These are phyloP conservation scores for Cordia subcordata DNA, from an alignment of 257 asterid genomes.

Conservation along the genomic window DNA sequence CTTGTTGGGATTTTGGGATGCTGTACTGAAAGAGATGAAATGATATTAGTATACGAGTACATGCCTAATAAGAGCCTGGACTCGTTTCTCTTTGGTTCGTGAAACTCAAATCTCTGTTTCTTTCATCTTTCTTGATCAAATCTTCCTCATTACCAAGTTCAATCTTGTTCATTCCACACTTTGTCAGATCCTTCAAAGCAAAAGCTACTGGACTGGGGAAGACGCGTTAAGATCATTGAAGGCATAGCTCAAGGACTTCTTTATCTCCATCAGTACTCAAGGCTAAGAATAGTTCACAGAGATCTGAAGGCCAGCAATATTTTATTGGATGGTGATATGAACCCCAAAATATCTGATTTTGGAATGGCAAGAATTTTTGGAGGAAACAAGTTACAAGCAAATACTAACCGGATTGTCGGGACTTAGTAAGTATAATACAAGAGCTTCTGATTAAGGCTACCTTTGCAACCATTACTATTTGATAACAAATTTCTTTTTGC, in stretches of 20 bases:
- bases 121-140: neutral
- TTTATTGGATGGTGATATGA: neutral
- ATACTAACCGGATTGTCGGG: neutral
- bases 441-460: neutral
- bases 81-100: neutral
- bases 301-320: neutral
- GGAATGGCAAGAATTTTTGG: neutral
- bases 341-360: neutral
- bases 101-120: neutral
- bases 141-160: neutral
- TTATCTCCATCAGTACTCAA: neutral
- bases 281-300: neutral
- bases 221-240: neutral
- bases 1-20: neutral
- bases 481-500: neutral
- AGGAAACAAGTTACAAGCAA: neutral
- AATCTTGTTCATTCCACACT: neutral
- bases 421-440: neutral
- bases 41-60: neutral
- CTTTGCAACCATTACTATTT: too few relatives aligned
- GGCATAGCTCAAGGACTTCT: neutral
- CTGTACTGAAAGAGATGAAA: neutral
- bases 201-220: neutral
- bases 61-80: neutral
- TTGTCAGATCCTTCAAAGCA: neutral